Conservation (phyloP, 2,329 filamentous ascomycete species). For the Fusarium sarcochroum region DNA sequence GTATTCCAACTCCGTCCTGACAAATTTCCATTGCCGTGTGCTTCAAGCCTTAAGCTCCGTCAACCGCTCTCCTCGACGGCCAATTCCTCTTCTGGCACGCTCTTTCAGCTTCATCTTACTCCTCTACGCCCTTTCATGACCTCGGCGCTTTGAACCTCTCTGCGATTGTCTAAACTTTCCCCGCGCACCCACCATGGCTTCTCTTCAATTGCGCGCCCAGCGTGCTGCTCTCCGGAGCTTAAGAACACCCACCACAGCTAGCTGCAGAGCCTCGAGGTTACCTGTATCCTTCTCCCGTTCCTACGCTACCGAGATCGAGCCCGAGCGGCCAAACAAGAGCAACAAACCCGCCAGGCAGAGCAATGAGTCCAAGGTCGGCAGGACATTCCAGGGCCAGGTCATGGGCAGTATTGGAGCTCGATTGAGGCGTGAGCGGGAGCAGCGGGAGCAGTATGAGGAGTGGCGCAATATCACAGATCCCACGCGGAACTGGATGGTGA, state of each 20-base stretch:
- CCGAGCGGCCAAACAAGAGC: conserved; percentile 50
- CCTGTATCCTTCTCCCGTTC: conserved; percentile 42
- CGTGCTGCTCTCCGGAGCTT: conserved; percentile 51
- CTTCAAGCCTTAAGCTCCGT: conserved; percentile 42
- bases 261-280: conserved; percentile 34
- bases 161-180: conserved; percentile 27
- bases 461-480: conserved; percentile 59
- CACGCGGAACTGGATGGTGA: conserved; percentile 64
- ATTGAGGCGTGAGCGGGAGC: conserved; percentile 67
- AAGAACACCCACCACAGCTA: conserved; percentile 36
- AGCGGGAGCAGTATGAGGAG: conserved; percentile 65
- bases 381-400: conserved; percentile 71
- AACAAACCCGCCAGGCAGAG: conserved; percentile 43
- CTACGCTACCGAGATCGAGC: conserved; percentile 56
- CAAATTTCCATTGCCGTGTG: conserved; percentile 48
- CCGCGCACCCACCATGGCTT: conserved; percentile 46
- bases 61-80: conserved; percentile 15
- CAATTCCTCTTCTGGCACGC: conserved; percentile 16
- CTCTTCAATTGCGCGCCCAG: conserved; percentile 52
- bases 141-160: neutral
- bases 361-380: conserved; percentile 56
- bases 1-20: conserved; percentile 48
- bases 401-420: conserved; percentile 70
- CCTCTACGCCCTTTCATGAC: conserved; percentile 4
- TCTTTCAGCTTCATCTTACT: neutral